phyloP scores from a whole-genome alignment of 129 eudicot species.

The Logfia minima region DNA sequence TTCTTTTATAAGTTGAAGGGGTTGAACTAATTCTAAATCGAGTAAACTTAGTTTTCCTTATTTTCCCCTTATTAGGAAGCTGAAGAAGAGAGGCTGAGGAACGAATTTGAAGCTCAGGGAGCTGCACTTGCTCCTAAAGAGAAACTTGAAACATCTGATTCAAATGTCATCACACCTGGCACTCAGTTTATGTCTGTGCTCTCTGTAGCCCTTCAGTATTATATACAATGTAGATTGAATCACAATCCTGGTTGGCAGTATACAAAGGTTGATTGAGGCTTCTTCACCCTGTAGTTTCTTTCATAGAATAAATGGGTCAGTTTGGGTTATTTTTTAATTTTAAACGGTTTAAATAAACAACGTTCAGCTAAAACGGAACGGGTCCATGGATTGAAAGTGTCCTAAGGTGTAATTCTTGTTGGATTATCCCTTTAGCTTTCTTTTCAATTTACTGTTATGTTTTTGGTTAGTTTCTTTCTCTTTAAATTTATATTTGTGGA shows the following conservation, averaged over 20 bases:
- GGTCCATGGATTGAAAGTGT: neutral
- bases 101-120: conserved; percentile 74
- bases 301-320: neutral
- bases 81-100: conserved; percentile 79
- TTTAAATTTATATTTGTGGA: conserved; percentile 48
- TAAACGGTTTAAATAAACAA: neutral
- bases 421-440: conserved; percentile 24
- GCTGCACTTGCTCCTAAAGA: conserved; percentile 59
- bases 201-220: conserved; percentile 87
- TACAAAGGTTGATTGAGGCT: conserved; percentile 57
- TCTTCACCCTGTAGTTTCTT: conserved; percentile 15
- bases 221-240: conserved; percentile 69
- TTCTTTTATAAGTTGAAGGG: neutral
- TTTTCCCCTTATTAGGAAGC: conserved; percentile 60
- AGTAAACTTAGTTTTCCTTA: neutral
- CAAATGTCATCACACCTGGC: conserved; percentile 96
- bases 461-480: conserved; percentile 44
- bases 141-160: conserved; percentile 83
- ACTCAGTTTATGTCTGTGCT: conserved; percentile 92
- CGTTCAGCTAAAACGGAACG: neutral
- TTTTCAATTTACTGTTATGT: conserved; percentile 37
- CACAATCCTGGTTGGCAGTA: conserved; percentile 80
- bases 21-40: conserved; percentile 6
- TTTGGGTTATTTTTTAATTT: neutral
- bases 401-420: neutral